These are phyloP conservation scores for Cladosporium sp. DNA, from an alignment of 2,329 filamentous ascomycete genomes.

Conservation along the genomic window DNA sequence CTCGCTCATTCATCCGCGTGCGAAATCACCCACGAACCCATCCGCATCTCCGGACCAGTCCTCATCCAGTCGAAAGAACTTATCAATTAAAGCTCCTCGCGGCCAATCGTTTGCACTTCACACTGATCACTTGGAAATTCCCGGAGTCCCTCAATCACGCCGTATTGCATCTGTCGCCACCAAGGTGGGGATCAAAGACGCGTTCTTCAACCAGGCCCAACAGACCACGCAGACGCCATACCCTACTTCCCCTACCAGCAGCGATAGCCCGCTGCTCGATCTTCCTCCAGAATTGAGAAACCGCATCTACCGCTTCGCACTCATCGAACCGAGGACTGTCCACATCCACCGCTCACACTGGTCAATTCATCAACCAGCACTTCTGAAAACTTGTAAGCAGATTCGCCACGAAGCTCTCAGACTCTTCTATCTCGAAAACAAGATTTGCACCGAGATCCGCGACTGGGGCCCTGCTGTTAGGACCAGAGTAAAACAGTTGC, in stretches of 20 bases:
- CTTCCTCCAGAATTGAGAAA: constrained; percentile 6
- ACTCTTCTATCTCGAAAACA: constrained; percentile 8
- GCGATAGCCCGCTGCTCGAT: not conserved
- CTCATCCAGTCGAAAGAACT: too few species aligned
- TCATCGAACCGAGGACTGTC: not conserved
- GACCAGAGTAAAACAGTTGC: not conserved
- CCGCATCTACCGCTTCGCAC: constrained; percentile 6
- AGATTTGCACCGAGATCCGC: not conserved
- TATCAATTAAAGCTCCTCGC: too few species aligned
- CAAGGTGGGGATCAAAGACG: not conserved
- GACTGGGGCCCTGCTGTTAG: not conserved
- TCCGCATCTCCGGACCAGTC: too few species aligned
- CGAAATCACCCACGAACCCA: too few species aligned
- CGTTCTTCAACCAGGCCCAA: not conserved
- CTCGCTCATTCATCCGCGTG: too few species aligned
- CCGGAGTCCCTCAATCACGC: too few species aligned
- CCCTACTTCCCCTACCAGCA: not conserved
- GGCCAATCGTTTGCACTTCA: too few species aligned
- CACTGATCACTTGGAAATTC: too few species aligned
- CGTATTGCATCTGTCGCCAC: too few species aligned
- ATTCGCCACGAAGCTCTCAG: not conserved
- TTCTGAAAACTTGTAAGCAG: not conserved
- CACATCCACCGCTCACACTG: not conserved
- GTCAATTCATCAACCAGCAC: not conserved
- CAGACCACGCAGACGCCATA: not conserved